phyloP scores from a whole-genome alignment of 1,139 yeast genomes.

The Blastobotrys niveus region DNA sequence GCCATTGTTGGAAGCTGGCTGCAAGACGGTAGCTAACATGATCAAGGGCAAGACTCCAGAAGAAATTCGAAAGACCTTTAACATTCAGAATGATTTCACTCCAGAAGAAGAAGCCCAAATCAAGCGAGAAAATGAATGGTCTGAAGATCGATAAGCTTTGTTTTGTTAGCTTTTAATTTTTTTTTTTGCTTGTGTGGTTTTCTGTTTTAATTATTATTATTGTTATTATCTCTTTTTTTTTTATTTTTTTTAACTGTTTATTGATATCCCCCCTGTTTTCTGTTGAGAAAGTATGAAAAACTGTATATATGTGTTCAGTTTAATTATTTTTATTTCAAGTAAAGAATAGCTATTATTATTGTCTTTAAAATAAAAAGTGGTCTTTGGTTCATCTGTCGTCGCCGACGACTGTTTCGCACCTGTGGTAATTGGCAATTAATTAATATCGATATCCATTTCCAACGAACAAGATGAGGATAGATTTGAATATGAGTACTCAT shows the following conservation, averaged over 20 bases:
- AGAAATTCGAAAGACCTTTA: slow-evolving; percentile 92
- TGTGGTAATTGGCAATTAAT: too few species aligned
- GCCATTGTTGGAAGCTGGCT: slow-evolving; percentile 89
- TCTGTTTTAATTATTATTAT: background rate
- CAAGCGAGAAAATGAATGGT: slow-evolving; percentile 96
- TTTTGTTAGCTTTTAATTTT: background rate
- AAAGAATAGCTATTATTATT: too few species aligned
- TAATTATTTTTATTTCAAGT: too few species aligned
- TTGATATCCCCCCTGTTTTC: too few species aligned
- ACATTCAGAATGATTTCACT: slow-evolving; percentile 91
- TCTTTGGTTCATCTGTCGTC: too few species aligned
- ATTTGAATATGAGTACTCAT: too few species aligned
- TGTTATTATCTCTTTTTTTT: background rate
- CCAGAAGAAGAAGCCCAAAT: slow-evolving; percentile 96
- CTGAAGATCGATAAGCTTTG: slow-evolving; percentile 73
- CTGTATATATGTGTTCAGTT: too few species aligned
- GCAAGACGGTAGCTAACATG: slow-evolving; percentile 98
- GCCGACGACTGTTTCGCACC: too few species aligned
- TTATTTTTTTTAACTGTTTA: background rate
- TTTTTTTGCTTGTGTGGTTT: background rate
- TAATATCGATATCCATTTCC: too few species aligned
- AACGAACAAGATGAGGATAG: too few species aligned
- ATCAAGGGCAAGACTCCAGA: slow-evolving; percentile 94
- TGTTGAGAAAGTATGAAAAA: too few species aligned
- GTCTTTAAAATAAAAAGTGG: too few species aligned